Base-by-base conservation (phyloP, 176 grass and related monocot species). In the Phoenix dactylifera region DNA sequence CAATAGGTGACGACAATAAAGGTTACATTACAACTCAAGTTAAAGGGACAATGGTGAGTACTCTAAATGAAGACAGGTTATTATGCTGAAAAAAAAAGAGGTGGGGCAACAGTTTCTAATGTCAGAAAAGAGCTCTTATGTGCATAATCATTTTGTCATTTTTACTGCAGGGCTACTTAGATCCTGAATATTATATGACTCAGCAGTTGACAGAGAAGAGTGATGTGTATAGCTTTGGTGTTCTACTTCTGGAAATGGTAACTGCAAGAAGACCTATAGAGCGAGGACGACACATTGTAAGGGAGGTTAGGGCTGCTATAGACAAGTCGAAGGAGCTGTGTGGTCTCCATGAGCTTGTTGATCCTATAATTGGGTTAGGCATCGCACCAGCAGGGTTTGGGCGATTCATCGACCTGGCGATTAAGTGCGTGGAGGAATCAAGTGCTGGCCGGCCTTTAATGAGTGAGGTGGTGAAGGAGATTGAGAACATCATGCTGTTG, bases 111-210 rank as follows among this genome's bases (percentile, higher is more conserved):
- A 6, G 1, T 32, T 35, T 35, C 32, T 44, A 44, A 44, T 44
- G 9, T 14, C 7, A 44, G 35, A 44, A 44, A 44, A 44, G 9
- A 44, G 35, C 35, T 44, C 35, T 44, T 14, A 44, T 44, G 35
- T 14, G 35, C 10, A 14, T 44, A 44, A 44, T 12, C 7, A 44
- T 12, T 44, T 12, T 44, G 35, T 44, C 26, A 16, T 18, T 29
- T 18, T 14, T 30, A 10, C 12, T 79, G 61, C 80, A 94, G 89
- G 89, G 89, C 0, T 95, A 95, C 57, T 4, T 95, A 58, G 85
- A 89, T 16, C 89, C 89, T 0, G 85, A 95, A 69, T 95, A 95
- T 66, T 95, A 95, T 74, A 89, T 95, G 85, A 95, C 85, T 4
- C 85, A 95, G 55, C 89, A 89, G 60, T 66, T 88, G 79, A 88